Conservation (phyloP, 1,284 basidiomycete species). For the Polyporus tsugae region DNA sequence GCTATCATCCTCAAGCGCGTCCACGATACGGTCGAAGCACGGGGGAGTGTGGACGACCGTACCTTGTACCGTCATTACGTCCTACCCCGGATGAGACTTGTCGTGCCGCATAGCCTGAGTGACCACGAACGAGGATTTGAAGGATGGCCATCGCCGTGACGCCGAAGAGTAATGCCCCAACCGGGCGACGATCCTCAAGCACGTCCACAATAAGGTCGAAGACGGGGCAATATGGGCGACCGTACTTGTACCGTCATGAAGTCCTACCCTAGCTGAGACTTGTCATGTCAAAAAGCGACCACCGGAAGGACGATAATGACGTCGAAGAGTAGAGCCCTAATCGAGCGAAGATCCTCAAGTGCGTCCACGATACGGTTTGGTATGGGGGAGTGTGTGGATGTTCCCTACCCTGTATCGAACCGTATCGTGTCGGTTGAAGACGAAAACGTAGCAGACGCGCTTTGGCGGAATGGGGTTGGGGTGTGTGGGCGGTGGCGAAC, state of each 20-base stretch:
- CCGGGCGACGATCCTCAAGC: background rate
- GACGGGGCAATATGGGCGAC: background rate
- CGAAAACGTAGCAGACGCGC: background rate
- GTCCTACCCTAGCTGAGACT: background rate
- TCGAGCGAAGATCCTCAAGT: background rate
- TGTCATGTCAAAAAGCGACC: background rate
- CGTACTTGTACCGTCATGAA: background rate
- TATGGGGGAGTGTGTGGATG: constrained; percentile 1
- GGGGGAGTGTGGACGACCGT: constrained; percentile 5
- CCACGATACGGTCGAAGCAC: background rate
- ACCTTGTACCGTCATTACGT: background rate
- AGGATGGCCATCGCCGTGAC: background rate
- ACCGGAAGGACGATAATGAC: background rate
- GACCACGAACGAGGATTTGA: background rate
- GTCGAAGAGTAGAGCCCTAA: background rate
- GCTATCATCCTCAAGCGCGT: constrained; percentile 11
- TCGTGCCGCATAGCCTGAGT: background rate
- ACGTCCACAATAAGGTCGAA: background rate
- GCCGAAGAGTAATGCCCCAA: constrained; percentile 2
- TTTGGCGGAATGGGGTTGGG: background rate
- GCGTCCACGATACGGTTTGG: background rate
- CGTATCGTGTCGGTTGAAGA: background rate
- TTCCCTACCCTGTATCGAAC: background rate
- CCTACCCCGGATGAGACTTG: background rate
- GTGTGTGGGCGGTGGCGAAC: background rate